A percentile compares a stretch with the other conserved stretches of the same genome.
Conservation (phyloP, 2,329 filamentous ascomycete genomes). For the Dactylella cylindrospora region DNA sequence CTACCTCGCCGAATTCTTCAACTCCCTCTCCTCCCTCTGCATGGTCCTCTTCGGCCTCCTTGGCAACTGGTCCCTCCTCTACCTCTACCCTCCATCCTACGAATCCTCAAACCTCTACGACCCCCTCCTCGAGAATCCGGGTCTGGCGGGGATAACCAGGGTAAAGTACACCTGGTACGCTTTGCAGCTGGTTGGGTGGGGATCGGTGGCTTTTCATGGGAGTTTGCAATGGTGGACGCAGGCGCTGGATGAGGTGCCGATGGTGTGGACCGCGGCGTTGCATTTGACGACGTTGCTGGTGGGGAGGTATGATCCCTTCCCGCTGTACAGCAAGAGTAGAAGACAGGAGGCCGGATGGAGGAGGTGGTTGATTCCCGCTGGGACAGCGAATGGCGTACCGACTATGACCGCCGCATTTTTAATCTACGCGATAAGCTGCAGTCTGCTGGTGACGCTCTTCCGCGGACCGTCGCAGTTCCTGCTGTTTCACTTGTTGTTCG, state of each 20-base stretch:
- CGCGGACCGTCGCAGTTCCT: conserved; percentile 31
- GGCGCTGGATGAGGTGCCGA: conserved; percentile 39
- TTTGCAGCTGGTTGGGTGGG: conserved; percentile 38
- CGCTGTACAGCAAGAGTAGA: conserved; percentile 1
- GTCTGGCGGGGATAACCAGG: conserved; percentile 13
- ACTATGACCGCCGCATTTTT: conserved; percentile 17
- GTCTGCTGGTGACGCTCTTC: conserved; percentile 27
- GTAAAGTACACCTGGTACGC: conserved; percentile 36
- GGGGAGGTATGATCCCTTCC: conserved; percentile 27
- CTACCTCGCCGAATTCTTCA: conserved; percentile 43
- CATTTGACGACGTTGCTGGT: conserved; percentile 24
- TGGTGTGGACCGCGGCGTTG: conserved; percentile 38
- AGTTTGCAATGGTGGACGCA: conserved; percentile 37
- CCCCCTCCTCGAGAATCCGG: conserved; percentile 14
- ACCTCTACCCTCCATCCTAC: too few relatives aligned
- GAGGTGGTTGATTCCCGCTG: conserved; percentile 14
- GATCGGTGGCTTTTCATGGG: conserved; percentile 36
- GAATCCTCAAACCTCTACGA: conserved; percentile 37
- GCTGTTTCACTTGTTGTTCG: conserved; percentile 32
- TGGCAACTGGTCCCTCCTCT: conserved; percentile 19
- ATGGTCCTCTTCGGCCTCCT: conserved; percentile 36
- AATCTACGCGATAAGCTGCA: conserved; percentile 23
- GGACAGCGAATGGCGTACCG: conserved; percentile 1
- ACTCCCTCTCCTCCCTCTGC: conserved; percentile 24
- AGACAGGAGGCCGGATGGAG: background rate